Evolutionary conservation across 257 asterid species (phyloP).

Genomic region (Solanum gandarillasii): DNA sequence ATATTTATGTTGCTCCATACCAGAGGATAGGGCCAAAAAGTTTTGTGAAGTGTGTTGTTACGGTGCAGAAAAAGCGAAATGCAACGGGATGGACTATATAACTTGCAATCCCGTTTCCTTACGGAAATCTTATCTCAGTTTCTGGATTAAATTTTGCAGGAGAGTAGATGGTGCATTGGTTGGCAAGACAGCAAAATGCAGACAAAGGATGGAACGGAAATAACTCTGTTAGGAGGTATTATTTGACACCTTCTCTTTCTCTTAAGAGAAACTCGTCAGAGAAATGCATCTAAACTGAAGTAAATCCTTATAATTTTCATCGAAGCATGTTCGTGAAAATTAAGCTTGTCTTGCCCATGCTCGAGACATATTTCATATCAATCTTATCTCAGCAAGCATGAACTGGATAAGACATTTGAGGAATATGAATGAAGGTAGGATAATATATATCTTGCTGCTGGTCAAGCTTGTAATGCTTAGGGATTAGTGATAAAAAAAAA

Average conservation of each 20-base stretch:
- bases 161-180: conserved; percentile 58
- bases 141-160: conserved; percentile 27
- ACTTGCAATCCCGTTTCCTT: background rate
- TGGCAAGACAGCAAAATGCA: conserved; percentile 58
- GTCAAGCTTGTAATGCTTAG: background rate
- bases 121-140: background rate
- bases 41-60: background rate
- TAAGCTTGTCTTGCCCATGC: background rate
- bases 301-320: background rate
- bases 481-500: background rate
- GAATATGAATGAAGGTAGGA: background rate
- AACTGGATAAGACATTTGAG: background rate
- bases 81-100: background rate
- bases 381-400: background rate
- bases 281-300: background rate
- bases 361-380: background rate
- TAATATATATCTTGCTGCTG: background rate
- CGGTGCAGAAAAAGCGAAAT: background rate
- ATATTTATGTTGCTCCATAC: background rate
- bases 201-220: conserved; percentile 32
- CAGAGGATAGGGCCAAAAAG: background rate
- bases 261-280: background rate
- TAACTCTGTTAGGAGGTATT: conserved; percentile 69
- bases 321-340: background rate
- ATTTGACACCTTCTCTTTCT: background rate